A percentile compares a stretch with the other conserved stretches of the same genome.
Evolutionary conservation across 2,329 filamentous ascomycete species (phyloP).

Genomic region (Pyricularia grisea): DNA sequence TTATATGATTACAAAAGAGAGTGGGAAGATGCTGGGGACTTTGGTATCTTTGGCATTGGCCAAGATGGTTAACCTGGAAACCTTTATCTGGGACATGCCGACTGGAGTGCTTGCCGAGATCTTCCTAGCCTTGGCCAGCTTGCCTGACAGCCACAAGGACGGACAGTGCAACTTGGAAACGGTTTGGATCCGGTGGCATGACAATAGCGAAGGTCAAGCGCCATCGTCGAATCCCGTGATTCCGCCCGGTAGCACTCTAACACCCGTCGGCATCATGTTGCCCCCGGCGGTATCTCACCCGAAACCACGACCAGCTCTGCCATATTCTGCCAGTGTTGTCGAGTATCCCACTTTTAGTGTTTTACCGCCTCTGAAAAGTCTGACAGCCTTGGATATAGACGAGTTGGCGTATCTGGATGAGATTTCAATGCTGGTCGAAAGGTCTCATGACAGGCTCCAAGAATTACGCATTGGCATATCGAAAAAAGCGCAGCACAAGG

Average conservation of each 20-base stretch:
- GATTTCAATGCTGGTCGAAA: conserved; percentile 67
- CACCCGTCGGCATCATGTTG: conserved; percentile 29
- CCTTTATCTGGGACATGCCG: conserved; percentile 84
- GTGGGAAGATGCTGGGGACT: conserved; percentile 82
- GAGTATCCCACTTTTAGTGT: conserved; percentile 76
- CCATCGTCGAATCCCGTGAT: conserved; percentile 8
- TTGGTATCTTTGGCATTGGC: conserved; percentile 70
- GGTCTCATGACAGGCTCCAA: conserved; percentile 54
- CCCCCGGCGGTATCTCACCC: conserved; percentile 19
- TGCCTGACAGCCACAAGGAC: conserved; percentile 51
- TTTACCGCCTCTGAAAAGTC: conserved; percentile 62
- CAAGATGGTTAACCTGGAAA: conserved; percentile 73
- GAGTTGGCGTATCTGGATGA: conserved; percentile 77
- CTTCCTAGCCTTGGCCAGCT: conserved; percentile 67
- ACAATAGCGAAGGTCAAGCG: conserved; percentile 45
- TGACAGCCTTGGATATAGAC: conserved; percentile 74
- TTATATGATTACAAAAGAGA: conserved; percentile 74
- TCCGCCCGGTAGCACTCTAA: conserved; percentile 27
- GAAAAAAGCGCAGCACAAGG: conserved; percentile 27
- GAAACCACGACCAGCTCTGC: conserved; percentile 26
- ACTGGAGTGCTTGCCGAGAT: conserved; percentile 74
- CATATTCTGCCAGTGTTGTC: conserved; percentile 47
- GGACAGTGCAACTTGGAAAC: conserved; percentile 59
- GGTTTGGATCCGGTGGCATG: conserved; percentile 77
- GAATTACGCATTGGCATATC: conserved; percentile 70